Base-by-base conservation (phyloP, 768 basidiomycete species). In the Suillus decipiens region DNA sequence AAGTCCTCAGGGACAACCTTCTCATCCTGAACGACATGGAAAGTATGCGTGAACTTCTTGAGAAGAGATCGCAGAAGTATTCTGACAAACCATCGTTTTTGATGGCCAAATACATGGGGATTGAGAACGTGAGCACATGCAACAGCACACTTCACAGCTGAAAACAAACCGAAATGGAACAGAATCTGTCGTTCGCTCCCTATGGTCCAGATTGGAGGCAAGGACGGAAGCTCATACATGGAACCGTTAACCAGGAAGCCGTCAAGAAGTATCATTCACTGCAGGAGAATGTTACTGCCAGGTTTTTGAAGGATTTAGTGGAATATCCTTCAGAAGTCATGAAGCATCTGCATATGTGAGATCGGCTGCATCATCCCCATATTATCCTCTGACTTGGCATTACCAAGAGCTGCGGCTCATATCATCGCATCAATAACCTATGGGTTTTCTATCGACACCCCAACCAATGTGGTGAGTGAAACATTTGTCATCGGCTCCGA, bases 11-110 rank as follows among this genome's bases (percentile, higher is more conserved):
- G 2, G 39, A 24, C n/a, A 48, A 51, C 22, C 37, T 71, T 41
- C 59, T 70, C 37, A 24, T 75, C 24, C 58, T 75, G 33, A 71
- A 75, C 48, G 70, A 68, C 41, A 51, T 63, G 10, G 57, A 73
- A 67, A 72, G 70, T 19, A 71, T 72, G 7, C 67, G 66, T 12
- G 75, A 75, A 43, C 69, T 76, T 10, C 64, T 76, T 34, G 74
- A 75, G 28, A 74, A 75, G 55, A 68, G 68, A 37, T 67, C 72
- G 28, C 60, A 66, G 6, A 71, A 66, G 15, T 75, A 75, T 63
- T 61, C 59, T 34, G 60, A 63, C 34, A 50, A 60, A 24, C 50
- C 63, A 15, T 61, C 48, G 22, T 63, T 63, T 47, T 15, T 61
- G 17, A 63, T 61, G 63, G 63, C 59, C 11, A 57, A 61, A n/a